Percentiles rank a stretch among this genome's conserved stretches.
Evolutionary conservation across 495 filamentous ascomycete species (phyloP).

Genomic region (Peziza echinospora): DNA sequence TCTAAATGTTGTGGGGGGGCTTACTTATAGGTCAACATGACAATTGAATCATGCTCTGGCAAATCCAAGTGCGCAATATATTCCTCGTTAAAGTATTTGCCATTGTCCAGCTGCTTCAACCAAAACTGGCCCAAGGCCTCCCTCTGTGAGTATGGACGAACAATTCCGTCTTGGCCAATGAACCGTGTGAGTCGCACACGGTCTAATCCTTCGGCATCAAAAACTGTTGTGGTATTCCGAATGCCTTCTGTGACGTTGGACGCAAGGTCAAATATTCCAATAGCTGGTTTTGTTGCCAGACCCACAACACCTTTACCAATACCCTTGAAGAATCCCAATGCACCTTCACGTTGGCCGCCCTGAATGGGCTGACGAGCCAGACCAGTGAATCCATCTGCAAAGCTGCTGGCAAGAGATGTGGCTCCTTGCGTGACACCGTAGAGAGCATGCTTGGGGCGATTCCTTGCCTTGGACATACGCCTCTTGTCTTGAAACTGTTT

Average conservation of each 20-base stretch:
- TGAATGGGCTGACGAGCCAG: slow-evolving; percentile 82
- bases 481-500: slow-evolving; percentile 96
- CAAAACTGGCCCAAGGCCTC: slow-evolving; percentile 95
- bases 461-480: slow-evolving; percentile 78
- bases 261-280: slow-evolving; percentile 89
- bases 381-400: slow-evolving; percentile 85
- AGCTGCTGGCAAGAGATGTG: slow-evolving; percentile 73
- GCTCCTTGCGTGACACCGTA: slow-evolving; percentile 92
- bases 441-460: slow-evolving; percentile 86
- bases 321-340: slow-evolving; percentile 86
- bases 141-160: slow-evolving; percentile 84
- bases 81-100: slow-evolving; percentile 89
- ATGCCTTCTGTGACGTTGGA: slow-evolving; percentile 93
- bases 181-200: slow-evolving; percentile 80
- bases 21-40: slow-evolving; percentile 65
- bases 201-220: slow-evolving; percentile 82
- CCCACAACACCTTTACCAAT: slow-evolving; percentile 89
- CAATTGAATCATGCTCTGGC: slow-evolving; percentile 69
- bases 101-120: slow-evolving; percentile 93
- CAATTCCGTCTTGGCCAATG: slow-evolving; percentile 76
- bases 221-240: slow-evolving; percentile 94
- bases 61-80: slow-evolving; percentile 95
- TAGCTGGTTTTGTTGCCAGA: slow-evolving; percentile 83
- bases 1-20: not conserved
- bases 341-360: slow-evolving; percentile 87